These are phyloP conservation scores for Paraphaeosphaeria minitans DNA, from an alignment of 2,329 filamentous ascomycete species.

Conservation along the genomic window DNA sequence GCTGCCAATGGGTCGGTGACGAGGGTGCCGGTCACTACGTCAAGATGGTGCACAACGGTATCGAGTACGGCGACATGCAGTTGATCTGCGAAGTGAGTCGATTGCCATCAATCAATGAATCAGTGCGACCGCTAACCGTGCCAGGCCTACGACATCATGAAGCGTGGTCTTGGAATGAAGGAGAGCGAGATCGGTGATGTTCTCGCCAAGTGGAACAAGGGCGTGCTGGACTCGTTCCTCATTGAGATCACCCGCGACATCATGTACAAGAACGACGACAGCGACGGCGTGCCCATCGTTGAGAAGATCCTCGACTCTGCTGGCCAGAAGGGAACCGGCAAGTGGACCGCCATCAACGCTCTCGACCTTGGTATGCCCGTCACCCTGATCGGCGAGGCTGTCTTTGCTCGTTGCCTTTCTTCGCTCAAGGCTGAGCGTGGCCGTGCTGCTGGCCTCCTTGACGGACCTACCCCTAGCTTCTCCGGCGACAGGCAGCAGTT, in stretches of 20 bases:
- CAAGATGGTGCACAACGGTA: slow-evolving; percentile 99
- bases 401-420: slow-evolving; percentile 92
- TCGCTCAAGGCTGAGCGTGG: slow-evolving; percentile 92
- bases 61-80: slow-evolving; percentile 99
- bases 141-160: slow-evolving; percentile 99
- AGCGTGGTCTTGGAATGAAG: slow-evolving; percentile 88
- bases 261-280: slow-evolving; percentile 95
- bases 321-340: slow-evolving; percentile 98
- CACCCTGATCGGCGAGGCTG: slow-evolving; percentile 95
- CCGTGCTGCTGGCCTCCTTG: slow-evolving; percentile 78
- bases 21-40: slow-evolving; percentile 99
- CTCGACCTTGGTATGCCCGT: slow-evolving; percentile 98
- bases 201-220: slow-evolving; percentile 96
- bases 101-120: not conserved
- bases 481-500: slow-evolving; percentile 90
- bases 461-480: slow-evolving; percentile 79
- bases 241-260: slow-evolving; percentile 99
- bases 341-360: slow-evolving; percentile 99
- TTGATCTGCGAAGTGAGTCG: slow-evolving; percentile 89
- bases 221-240: slow-evolving; percentile 95
- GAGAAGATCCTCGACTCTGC: slow-evolving; percentile 99
- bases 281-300: slow-evolving; percentile 81
- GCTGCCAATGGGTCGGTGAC: slow-evolving; percentile 99
- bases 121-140: slow-evolving; percentile 18
- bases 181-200: slow-evolving; percentile 96